Evolutionary conservation across 2,329 filamentous ascomycete species (phyloP).

Genomic region (Helicocarpus griseus): DNA sequence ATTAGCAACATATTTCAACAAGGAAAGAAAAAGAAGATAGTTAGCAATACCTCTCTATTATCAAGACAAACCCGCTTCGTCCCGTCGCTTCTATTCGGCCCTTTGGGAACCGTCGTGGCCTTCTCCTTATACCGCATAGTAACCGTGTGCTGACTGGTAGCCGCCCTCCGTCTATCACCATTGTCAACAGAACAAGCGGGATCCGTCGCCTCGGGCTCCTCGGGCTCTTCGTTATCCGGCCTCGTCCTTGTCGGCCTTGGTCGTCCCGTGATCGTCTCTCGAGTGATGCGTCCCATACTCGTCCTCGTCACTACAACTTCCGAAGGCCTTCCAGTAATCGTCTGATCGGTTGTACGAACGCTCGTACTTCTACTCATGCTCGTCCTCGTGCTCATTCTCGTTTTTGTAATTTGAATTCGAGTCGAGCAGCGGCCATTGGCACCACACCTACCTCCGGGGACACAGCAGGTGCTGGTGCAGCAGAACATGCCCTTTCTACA

Average conservation of each 20-base stretch:
- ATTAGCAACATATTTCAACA: not conserved
- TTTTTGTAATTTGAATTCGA: not conserved
- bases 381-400: not conserved
- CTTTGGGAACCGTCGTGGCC: not conserved
- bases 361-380: not conserved
- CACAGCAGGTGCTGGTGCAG: not conserved
- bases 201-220: not conserved
- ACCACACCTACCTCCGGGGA: not conserved
- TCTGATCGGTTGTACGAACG: too few relatives aligned
- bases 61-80: not conserved
- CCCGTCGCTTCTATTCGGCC: not conserved
- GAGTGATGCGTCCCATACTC: too few relatives aligned
- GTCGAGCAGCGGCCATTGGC: not conserved
- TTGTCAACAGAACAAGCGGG: not conserved
- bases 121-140: not conserved
- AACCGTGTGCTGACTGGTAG: not conserved
- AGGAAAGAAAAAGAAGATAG: not conserved
- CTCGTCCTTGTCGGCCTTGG: too few relatives aligned
- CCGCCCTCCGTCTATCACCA: not conserved
- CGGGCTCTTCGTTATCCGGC: too few relatives aligned
- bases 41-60: not conserved
- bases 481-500: not conserved
- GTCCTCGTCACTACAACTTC: too few relatives aligned
- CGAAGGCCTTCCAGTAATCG: too few relatives aligned
- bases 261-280: too few relatives aligned